Evolutionary conservation across 2,329 filamentous ascomycete genomes (phyloP).

Genomic region (Ophiocordyceps camponoti-leonardi): DNA sequence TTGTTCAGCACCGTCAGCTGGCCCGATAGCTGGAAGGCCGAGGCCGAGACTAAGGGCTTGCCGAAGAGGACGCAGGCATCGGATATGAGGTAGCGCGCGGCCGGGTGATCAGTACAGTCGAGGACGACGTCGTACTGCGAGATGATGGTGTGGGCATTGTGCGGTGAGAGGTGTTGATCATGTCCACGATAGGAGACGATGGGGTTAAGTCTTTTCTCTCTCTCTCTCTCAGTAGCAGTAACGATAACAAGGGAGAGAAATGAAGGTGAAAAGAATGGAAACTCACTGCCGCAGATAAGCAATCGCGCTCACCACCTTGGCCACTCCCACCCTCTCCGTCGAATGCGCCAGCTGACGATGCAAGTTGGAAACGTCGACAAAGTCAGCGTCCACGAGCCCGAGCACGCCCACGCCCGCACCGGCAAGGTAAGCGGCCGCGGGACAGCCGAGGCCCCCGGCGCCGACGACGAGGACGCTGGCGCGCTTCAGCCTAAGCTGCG

Average conservation of each 20-base stretch:
- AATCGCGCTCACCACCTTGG: conserved; percentile 67
- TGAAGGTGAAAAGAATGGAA: too few relatives aligned
- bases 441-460: conserved; percentile 78
- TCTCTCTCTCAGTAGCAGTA: not conserved
- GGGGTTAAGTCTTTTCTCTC: conserved; percentile 48
- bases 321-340: conserved; percentile 50
- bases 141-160: conserved; percentile 51
- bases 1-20: conserved; percentile 81
- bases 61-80: conserved; percentile 68
- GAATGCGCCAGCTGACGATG: conserved; percentile 81
- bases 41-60: conserved; percentile 75
- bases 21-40: conserved; percentile 74
- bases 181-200: conserved; percentile 47
- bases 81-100: conserved; percentile 80
- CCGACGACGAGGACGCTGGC: conserved; percentile 68
- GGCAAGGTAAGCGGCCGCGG: conserved; percentile 81
- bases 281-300: conserved; percentile 36
- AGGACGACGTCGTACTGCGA: conserved; percentile 64
- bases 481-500: conserved; percentile 56
- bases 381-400: conserved; percentile 75
- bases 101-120: conserved; percentile 90
- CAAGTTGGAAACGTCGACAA: conserved; percentile 76
- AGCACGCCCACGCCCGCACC: conserved; percentile 74
- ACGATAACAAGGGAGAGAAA: not conserved
- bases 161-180: conserved; percentile 44